Evolutionary conservation across 2,329 filamentous ascomycete species (phyloP).

Genomic region (Stagonosporopsis chrysanthemi): DNA sequence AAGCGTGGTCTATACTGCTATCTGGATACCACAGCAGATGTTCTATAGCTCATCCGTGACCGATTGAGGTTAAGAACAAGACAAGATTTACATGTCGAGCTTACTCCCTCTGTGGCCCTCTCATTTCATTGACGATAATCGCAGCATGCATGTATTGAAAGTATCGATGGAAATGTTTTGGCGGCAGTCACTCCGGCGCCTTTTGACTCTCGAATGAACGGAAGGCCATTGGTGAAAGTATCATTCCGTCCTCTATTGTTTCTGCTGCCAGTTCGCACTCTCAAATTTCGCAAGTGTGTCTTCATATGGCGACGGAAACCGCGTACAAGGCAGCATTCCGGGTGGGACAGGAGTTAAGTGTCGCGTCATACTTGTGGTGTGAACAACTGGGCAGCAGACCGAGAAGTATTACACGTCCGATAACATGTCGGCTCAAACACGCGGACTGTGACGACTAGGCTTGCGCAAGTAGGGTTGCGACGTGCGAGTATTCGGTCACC

Average conservation of each 20-base stretch:
- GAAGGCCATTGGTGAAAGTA: not conserved
- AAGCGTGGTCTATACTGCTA: not conserved
- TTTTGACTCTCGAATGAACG: not conserved
- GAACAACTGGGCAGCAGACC: not conserved
- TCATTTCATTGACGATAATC: not conserved
- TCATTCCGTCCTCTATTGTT: not conserved
- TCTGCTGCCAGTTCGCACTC: not conserved
- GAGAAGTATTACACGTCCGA: not conserved
- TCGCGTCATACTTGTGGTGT: not conserved
- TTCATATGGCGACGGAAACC: not conserved
- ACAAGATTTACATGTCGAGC: not conserved
- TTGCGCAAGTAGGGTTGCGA: slow-evolving; percentile 1
- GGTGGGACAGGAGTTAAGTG: not conserved
- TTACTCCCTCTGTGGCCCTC: not conserved
- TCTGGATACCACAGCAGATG: not conserved
- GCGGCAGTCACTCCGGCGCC: not conserved
- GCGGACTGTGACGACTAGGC: not conserved
- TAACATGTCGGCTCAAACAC: not conserved
- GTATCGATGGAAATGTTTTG: not conserved
- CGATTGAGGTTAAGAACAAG: too few species aligned
- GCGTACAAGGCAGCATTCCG: not conserved
- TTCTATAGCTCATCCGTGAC: not conserved
- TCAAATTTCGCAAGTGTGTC: not conserved
- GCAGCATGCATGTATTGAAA: not conserved
- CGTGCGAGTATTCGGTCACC: not conserved